Percentiles rank a stretch among this genome's conserved stretches.
Conservation (phyloP, 768 basidiomycete species). For the Rhizopogon rudus region DNA sequence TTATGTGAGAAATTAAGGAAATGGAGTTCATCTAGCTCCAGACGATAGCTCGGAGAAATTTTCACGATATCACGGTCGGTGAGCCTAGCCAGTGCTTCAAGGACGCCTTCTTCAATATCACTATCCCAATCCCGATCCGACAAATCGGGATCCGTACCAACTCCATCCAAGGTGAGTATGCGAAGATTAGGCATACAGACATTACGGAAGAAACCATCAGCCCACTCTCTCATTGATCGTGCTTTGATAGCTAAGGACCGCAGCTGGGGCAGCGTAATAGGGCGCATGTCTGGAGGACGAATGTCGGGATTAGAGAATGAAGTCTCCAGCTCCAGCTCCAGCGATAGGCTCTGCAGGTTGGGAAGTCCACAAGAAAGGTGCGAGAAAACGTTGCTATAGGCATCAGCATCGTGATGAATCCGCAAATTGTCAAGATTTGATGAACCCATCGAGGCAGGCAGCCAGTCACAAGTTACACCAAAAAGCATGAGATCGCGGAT, state of each 20-base stretch:
- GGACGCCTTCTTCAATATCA: background rate
- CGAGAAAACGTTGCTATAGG: background rate
- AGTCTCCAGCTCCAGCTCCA: no score
- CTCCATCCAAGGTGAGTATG: background rate
- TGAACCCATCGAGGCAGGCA: no score
- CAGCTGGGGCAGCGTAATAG: background rate
- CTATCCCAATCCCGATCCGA: no score
- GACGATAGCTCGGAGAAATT: background rate
- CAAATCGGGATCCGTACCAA: no score
- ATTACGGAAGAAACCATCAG: background rate
- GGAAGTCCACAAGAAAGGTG: no score
- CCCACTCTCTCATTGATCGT: background rate
- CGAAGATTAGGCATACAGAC: background rate
- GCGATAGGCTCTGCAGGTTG: no score
- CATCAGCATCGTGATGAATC: no score
- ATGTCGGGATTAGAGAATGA: no score
- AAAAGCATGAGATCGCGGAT: no score
- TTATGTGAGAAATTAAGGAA: background rate
- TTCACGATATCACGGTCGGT: background rate
- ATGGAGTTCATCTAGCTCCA: background rate
- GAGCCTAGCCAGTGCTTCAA: background rate
- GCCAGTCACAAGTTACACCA: no score
- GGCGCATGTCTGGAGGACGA: no score
- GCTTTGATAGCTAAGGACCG: background rate
- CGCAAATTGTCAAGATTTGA: no score